Evolutionary conservation across 2,329 filamentous ascomycete genomes (phyloP).

Genomic region (Ophiostoma australiae): DNA sequence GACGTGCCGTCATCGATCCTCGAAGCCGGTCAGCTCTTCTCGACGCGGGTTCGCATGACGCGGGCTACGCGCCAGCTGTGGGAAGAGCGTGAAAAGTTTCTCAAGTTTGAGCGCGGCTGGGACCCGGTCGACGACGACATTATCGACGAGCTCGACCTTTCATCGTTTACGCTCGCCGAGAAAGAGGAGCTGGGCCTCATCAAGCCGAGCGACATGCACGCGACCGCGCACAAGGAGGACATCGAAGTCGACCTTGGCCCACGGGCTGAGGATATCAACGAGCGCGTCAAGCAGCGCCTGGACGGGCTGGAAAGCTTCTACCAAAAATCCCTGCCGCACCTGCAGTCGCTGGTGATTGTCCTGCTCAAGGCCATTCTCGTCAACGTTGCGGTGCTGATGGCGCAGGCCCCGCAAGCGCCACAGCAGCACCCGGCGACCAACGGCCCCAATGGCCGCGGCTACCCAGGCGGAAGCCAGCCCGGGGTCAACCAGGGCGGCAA

Average conservation of each 20-base stretch:
- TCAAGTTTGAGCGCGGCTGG: slow-evolving; percentile 91
- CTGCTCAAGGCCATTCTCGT: slow-evolving; percentile 81
- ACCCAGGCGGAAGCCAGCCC: slow-evolving; percentile 17
- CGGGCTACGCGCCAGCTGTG: slow-evolving; percentile 88
- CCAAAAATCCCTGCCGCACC: slow-evolving; percentile 68
- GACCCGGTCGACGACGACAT: slow-evolving; percentile 46
- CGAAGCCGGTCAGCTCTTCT: slow-evolving; percentile 89
- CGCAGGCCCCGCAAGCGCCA: slow-evolving; percentile 47
- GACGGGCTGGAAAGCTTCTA: slow-evolving; percentile 78
- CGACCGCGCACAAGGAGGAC: background rate
- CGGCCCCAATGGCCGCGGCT: background rate
- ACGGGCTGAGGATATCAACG: slow-evolving; percentile 42
- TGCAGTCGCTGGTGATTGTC: slow-evolving; percentile 91
- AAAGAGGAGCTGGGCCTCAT: slow-evolving; percentile 46
- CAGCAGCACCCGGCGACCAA: slow-evolving; percentile 35
- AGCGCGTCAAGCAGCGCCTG: slow-evolving; percentile 60
- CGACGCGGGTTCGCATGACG: slow-evolving; percentile 83
- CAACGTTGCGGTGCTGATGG: slow-evolving; percentile 80
- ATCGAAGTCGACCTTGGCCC: slow-evolving; percentile 49
- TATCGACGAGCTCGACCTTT: slow-evolving; percentile 39
- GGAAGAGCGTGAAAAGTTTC: slow-evolving; percentile 86
- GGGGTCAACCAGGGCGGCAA: slow-evolving; percentile 33
- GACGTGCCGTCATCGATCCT: slow-evolving; percentile 92
- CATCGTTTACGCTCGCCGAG: slow-evolving; percentile 38
- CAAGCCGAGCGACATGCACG: slow-evolving; percentile 34